These are phyloP conservation scores for Macrolepiota fuliginosa DNA, from an alignment of 768 basidiomycete genomes.

Conservation along the genomic window DNA sequence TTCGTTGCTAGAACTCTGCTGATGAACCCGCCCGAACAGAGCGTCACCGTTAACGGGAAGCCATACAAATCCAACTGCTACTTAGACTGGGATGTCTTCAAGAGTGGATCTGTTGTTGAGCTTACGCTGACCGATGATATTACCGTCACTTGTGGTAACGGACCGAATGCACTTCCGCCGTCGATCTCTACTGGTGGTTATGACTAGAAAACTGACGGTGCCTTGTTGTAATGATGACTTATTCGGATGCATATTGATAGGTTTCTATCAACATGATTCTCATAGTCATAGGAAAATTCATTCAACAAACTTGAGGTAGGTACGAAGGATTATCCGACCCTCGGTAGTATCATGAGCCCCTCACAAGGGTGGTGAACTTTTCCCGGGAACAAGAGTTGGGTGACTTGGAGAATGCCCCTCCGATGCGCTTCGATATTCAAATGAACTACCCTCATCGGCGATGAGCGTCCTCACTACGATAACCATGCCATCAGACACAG, in stretches of 20 bases:
- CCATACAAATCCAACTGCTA: constrained; percentile 64
- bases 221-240: not conserved
- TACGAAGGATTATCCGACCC: not conserved
- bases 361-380: too few species aligned
- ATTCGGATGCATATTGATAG: not conserved
- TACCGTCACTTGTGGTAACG: constrained; percentile 48
- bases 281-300: too few species aligned
- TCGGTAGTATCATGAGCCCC: too few species aligned
- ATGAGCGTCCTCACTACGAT: too few species aligned
- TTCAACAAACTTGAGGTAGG: too few species aligned
- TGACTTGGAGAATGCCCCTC: too few species aligned
- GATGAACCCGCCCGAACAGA: constrained; percentile 29
- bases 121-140: constrained; percentile 54
- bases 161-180: constrained; percentile 47
- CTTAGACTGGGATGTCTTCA: constrained; percentile 66
- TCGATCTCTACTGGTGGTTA: constrained; percentile 67
- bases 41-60: constrained; percentile 53
- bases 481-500: too few species aligned
- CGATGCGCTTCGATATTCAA: too few species aligned
- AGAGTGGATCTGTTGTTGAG: constrained; percentile 48
- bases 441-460: too few species aligned
- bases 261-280: not conserved
- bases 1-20: not conserved
- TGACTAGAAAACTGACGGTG: constrained; percentile 20
- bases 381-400: too few species aligned